A percentile compares a stretch with the other conserved stretches of the same genome.
phyloP scores from a whole-genome alignment of 2,329 filamentous ascomycete species.

The Phialocephala subalpina region DNA sequence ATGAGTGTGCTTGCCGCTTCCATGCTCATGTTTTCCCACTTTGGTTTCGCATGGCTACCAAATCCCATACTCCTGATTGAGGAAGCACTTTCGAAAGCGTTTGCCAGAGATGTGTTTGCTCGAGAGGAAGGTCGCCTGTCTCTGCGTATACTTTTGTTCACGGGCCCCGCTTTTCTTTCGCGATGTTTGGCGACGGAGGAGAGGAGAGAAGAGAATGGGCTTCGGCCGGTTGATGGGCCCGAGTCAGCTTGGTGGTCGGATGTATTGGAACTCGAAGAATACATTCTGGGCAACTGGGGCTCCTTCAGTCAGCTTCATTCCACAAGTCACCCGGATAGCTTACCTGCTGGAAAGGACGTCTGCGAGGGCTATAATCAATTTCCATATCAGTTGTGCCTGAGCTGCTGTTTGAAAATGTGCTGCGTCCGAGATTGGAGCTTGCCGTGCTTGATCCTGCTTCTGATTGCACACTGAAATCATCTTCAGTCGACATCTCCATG shows the following conservation, averaged over 20 bases:
- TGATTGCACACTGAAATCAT: background rate
- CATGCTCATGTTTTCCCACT: constrained; percentile 3
- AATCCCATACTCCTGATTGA: background rate
- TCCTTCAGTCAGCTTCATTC: background rate
- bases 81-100: background rate
- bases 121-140: background rate
- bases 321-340: background rate
- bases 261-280: background rate
- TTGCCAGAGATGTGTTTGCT: background rate
- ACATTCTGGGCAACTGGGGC: background rate
- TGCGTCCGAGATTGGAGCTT: background rate
- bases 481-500: background rate
- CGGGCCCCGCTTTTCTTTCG: background rate
- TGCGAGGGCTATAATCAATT: background rate
- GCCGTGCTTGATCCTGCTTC: background rate
- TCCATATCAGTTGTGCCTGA: background rate
- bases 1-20: background rate
- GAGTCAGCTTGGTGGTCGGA: too few relatives aligned
- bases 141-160: background rate
- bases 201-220: constrained; percentile 1
- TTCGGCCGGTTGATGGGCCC: background rate
- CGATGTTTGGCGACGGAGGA: constrained; percentile 1
- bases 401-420: background rate
- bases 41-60: background rate
- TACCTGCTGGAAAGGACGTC: background rate